phyloP scores from a whole-genome alignment of 805 yeast species.

The Yarrowia hollandica region DNA sequence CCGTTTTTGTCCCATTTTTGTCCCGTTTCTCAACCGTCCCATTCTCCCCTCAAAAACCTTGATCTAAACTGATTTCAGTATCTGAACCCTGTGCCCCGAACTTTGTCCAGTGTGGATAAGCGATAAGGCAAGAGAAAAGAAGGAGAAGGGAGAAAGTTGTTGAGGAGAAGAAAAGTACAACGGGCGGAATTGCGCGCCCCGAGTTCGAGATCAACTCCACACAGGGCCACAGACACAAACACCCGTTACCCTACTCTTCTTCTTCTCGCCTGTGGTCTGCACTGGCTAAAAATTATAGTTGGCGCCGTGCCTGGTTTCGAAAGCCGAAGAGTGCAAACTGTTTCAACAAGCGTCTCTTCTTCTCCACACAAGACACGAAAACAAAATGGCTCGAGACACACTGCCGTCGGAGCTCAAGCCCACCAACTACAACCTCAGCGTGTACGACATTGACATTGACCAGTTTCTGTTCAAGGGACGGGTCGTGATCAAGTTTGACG shows the following conservation, averaged over 20 bases:
- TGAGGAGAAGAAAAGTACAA: too few relatives aligned
- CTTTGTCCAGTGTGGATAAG: too few relatives aligned
- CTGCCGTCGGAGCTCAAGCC: conserved; percentile 73
- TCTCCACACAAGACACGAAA: neutral
- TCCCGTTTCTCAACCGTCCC: too few relatives aligned
- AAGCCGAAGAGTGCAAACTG: conserved; percentile 12
- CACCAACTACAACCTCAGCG: conserved; percentile 64
- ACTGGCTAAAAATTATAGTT: neutral
- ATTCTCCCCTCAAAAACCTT: too few relatives aligned
- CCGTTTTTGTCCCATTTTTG: too few relatives aligned
- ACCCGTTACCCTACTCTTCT: neutral
- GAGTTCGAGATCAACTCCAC: too few relatives aligned
- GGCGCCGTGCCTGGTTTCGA: conserved; percentile 14
- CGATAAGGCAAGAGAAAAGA: neutral
- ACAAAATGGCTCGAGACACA: conserved; percentile 43
- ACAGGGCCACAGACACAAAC: too few relatives aligned
- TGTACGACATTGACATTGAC: conserved; percentile 55
- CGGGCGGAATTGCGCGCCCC: too few relatives aligned
- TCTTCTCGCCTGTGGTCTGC: neutral
- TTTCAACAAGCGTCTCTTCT: neutral
- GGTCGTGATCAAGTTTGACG: conserved; percentile 48
- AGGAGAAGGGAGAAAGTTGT: too few relatives aligned
- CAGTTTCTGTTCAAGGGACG: conserved; percentile 43
- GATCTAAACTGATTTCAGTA: conserved; percentile 15
- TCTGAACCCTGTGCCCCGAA: too few relatives aligned